Conservation (phyloP, 2,329 filamentous ascomycete species). For the Stylonectria norvegica region DNA sequence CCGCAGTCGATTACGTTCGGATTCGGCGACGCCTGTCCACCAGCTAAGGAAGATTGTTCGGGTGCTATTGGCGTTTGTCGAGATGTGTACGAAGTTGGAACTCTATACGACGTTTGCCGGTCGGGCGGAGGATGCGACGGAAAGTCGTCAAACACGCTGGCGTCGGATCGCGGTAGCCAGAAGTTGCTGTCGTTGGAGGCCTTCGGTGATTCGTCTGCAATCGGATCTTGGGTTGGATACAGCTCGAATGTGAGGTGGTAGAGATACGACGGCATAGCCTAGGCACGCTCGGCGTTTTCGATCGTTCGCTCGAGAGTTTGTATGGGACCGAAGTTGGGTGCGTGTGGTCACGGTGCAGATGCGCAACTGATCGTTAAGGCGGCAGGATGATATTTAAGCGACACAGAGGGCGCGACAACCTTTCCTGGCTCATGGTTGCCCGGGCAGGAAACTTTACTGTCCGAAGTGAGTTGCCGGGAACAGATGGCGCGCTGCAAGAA, state of each 20-base stretch:
- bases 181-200: constrained; percentile 23
- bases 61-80: constrained; percentile 1
- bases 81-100: constrained; percentile 5
- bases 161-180: constrained; percentile 50
- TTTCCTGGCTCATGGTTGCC: too few species aligned
- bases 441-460: too few species aligned
- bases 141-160: constrained; percentile 54
- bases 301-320: constrained; percentile 1
- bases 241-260: constrained; percentile 67
- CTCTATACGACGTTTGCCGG: constrained; percentile 16
- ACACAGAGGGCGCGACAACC: too few species aligned
- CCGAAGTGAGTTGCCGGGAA: too few species aligned
- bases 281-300: constrained; percentile 1
- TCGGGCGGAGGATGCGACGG: constrained; percentile 45
- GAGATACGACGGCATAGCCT: constrained; percentile 58
- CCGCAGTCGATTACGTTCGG: constrained; percentile 50
- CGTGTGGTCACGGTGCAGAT: too few species aligned
- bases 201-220: constrained; percentile 10
- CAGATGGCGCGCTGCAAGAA: too few species aligned
- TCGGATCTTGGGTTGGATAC: constrained; percentile 47
- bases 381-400: too few species aligned
- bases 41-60: constrained; percentile 2
- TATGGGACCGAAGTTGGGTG: constrained; percentile 4
- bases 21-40: constrained; percentile 11
- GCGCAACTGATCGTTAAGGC: too few species aligned